Evolutionary conservation across 768 basidiomycete genomes (phyloP).

Genomic region (Mycena maculata): DNA sequence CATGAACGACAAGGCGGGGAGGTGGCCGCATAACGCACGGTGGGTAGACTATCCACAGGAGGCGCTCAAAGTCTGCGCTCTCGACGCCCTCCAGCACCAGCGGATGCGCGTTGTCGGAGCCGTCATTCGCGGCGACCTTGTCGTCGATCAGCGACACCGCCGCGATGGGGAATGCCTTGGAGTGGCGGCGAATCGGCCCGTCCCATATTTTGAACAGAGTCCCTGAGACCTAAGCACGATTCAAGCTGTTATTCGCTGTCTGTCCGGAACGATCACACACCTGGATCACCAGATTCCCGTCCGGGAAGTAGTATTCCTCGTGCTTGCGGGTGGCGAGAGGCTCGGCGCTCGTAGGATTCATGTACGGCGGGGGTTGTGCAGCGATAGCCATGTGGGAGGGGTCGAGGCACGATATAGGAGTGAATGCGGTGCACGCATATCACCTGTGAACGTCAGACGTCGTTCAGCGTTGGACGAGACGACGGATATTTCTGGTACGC

Average conservation of each 20-base stretch:
- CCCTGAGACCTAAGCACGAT: slow-evolving; percentile 6
- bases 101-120: slow-evolving; percentile 41
- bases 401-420: neutral
- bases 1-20: neutral
- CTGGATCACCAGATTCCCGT: slow-evolving; percentile 33
- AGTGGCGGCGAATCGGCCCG: slow-evolving; percentile 28
- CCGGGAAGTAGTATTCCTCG: slow-evolving; percentile 33
- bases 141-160: slow-evolving; percentile 24
- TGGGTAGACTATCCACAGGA: slow-evolving; percentile 48
- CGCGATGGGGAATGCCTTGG: slow-evolving; percentile 24
- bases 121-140: slow-evolving; percentile 33
- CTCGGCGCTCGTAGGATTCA: neutral
- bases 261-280: neutral
- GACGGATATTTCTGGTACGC: no score
- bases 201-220: slow-evolving; percentile 35
- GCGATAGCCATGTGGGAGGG: slow-evolving; percentile 1
- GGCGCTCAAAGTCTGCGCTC: slow-evolving; percentile 47
- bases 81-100: slow-evolving; percentile 41
- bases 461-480: no score
- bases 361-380: slow-evolving; percentile 22
- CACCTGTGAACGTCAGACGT: no score
- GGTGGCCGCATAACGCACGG: slow-evolving; percentile 36
- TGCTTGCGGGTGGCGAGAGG: slow-evolving; percentile 20
- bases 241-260: no score
- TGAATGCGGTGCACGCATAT: slow-evolving; percentile 7